Evolutionary conservation across 2,329 filamentous ascomycete genomes (phyloP).

Genomic region (Zymoseptoria crescenta): DNA sequence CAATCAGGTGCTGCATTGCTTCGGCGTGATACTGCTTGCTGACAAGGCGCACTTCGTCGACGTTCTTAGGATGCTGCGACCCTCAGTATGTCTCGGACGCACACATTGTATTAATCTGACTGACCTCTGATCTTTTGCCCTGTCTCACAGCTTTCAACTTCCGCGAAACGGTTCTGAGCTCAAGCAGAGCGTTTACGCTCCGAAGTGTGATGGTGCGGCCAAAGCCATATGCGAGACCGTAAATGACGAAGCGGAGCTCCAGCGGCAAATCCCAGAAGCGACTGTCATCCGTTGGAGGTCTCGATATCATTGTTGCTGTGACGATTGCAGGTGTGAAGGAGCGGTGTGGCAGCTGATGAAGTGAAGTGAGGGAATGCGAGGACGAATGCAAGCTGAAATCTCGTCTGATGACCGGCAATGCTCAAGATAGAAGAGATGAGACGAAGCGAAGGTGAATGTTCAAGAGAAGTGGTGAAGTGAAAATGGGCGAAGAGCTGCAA

Average conservation of each 20-base stretch:
- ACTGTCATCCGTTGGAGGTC: no score
- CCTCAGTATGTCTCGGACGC: background rate
- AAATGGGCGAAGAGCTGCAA: no score
- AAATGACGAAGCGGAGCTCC: background rate
- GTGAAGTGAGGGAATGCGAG: no score
- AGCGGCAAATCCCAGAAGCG: background rate
- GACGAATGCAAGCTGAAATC: no score
- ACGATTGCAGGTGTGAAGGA: no score
- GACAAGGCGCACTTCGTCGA: background rate
- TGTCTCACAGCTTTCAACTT: background rate
- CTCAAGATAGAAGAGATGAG: no score
- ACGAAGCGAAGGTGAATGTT: no score
- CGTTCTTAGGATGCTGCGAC: background rate
- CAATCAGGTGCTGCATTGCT: background rate
- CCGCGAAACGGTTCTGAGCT: background rate
- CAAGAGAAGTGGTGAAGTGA: no score
- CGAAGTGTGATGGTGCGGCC: background rate
- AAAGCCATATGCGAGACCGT: background rate
- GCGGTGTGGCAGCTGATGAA: no score
- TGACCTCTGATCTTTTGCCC: background rate
- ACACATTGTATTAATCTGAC: background rate
- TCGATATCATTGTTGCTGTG: no score
- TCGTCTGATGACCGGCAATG: no score
- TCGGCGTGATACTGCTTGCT: background rate
- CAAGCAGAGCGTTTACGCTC: background rate